Conservation (phyloP, 1,284 basidiomycete genomes). For the Afroboletus lepidellus region DNA sequence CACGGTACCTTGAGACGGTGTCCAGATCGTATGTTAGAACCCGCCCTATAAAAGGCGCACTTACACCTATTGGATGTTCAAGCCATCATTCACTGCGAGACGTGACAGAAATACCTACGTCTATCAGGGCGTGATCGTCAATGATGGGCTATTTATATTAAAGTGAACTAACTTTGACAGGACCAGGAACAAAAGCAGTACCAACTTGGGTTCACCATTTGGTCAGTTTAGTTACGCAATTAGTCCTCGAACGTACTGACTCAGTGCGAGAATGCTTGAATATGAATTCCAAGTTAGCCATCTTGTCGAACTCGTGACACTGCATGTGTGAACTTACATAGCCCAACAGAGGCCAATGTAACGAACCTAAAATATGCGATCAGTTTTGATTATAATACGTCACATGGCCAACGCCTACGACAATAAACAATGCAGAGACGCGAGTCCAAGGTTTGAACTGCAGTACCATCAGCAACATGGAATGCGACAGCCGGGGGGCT, state of each 20-base stretch:
- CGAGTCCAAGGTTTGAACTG: not conserved
- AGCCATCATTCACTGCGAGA: not conserved
- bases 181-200: not conserved
- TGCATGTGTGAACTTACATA: not conserved
- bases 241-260: not conserved
- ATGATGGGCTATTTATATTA: not conserved
- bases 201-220: not conserved
- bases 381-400: not conserved
- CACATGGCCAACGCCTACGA: not conserved
- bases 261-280: not conserved
- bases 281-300: not conserved
- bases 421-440: not conserved
- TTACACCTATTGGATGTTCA: constrained; percentile 1
- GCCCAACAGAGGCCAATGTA: not conserved
- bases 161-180: not conserved
- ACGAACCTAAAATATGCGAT: not conserved
- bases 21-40: not conserved
- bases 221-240: not conserved
- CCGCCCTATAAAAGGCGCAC: not conserved
- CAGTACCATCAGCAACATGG: not conserved
- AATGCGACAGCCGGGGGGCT: too few relatives aligned
- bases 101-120: not conserved
- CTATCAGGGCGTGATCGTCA: not conserved
- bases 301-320: not conserved
- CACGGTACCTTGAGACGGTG: not conserved